A percentile compares a stretch with the other conserved stretches of the same genome.
Evolutionary conservation across 768 basidiomycete species (phyloP).

Genomic region (Collybiopsis confluens): DNA sequence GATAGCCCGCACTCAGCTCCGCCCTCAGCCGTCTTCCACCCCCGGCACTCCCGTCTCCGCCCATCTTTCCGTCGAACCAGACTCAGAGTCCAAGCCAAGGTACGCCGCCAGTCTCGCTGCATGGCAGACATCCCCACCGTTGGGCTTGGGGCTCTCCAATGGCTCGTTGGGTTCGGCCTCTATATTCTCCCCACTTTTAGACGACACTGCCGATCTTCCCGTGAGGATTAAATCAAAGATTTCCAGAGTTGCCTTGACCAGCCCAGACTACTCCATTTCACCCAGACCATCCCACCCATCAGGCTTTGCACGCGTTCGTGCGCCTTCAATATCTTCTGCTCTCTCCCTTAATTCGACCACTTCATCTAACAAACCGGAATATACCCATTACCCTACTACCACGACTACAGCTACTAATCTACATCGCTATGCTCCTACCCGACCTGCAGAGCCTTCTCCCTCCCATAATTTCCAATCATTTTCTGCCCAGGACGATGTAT

Average conservation of each 20-base stretch:
- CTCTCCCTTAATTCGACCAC: constrained; percentile 18
- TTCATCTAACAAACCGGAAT: constrained; percentile 17
- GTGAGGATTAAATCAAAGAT: constrained; percentile 63
- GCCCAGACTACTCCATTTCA: constrained; percentile 18
- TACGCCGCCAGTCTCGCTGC: not conserved
- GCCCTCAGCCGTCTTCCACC: constrained; percentile 28
- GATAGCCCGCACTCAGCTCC: constrained; percentile 20
- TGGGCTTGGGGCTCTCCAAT: constrained; percentile 4
- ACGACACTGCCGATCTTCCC: constrained; percentile 9
- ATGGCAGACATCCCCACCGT: constrained; percentile 2
- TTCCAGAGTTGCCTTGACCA: constrained; percentile 40
- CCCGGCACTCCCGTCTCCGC: constrained; percentile 28
- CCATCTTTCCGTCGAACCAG: not conserved
- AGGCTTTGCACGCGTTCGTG: constrained; percentile 25
- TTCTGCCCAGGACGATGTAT: constrained; percentile 22
- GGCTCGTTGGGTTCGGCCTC: not conserved
- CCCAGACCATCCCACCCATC: constrained; percentile 12
- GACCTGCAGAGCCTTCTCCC: constrained; percentile 25
- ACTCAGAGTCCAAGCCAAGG: not conserved
- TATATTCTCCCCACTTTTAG: constrained; percentile 2
- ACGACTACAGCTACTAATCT: constrained; percentile 53
- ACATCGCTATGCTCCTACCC: constrained; percentile 42
- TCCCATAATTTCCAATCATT: constrained; percentile 18
- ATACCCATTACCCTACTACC: constrained; percentile 49
- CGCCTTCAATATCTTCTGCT: constrained; percentile 37